These are phyloP conservation scores for Boletus reticulatus DNA, from an alignment of 768 basidiomycete genomes.

Conservation along the genomic window DNA sequence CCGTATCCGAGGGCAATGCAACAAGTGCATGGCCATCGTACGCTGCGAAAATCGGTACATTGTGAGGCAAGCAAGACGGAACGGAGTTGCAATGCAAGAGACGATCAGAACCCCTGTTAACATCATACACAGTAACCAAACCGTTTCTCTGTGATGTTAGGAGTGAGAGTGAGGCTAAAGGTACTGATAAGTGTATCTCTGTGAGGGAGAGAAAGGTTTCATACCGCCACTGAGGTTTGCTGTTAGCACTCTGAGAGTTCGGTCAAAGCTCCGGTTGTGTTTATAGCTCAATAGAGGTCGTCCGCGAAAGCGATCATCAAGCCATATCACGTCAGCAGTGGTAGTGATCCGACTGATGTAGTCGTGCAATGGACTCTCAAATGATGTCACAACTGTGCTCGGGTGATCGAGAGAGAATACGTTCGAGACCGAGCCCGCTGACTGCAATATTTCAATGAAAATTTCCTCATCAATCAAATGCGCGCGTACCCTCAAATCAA, in stretches of 20 bases:
- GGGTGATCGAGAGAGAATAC: slow-evolving; percentile 37
- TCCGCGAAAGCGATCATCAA: slow-evolving; percentile 58
- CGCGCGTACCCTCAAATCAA: slow-evolving; percentile 58
- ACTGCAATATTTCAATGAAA: slow-evolving; percentile 27
- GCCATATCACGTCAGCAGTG: slow-evolving; percentile 64
- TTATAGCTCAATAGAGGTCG: slow-evolving; percentile 60
- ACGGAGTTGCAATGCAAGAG: slow-evolving; percentile 44
- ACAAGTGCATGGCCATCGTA: slow-evolving; percentile 34
- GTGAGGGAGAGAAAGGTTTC: slow-evolving; percentile 1
- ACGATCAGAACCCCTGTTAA: slow-evolving; percentile 38
- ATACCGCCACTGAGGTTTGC: slow-evolving; percentile 34
- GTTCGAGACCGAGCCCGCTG: slow-evolving; percentile 20
- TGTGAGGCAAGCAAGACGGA: slow-evolving; percentile 41
- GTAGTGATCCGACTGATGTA: slow-evolving; percentile 54
- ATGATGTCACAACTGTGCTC: slow-evolving; percentile 49
- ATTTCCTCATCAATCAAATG: not conserved
- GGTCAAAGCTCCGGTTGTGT: slow-evolving; percentile 61
- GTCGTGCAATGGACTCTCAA: slow-evolving; percentile 44
- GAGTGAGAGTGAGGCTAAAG: slow-evolving; percentile 49
- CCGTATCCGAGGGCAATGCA: slow-evolving; percentile 27
- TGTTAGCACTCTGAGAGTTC: slow-evolving; percentile 48
- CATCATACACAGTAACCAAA: slow-evolving; percentile 64
- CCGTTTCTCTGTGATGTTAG: slow-evolving; percentile 59
- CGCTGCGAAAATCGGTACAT: slow-evolving; percentile 20
- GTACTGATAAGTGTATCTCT: not conserved